A percentile compares a stretch with the other conserved stretches of the same genome.
Evolutionary conservation across 1,139 yeast genomes (phyloP).

Genomic region (Meyerozyma athensensis): DNA sequence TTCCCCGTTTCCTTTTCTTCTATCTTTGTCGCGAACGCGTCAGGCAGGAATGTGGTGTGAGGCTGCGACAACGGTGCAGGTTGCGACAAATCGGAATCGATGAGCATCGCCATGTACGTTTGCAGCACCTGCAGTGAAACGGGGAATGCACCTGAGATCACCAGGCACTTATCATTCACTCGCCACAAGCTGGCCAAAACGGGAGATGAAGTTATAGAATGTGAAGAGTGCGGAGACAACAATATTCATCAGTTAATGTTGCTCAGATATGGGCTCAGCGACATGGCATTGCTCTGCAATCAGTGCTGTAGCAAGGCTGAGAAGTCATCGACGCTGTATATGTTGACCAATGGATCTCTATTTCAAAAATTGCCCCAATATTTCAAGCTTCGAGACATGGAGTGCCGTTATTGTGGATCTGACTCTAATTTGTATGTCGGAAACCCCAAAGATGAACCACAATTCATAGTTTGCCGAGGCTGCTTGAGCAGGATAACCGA

Average conservation of each 20-base stretch:
- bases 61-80: background rate
- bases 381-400: constrained; percentile 45
- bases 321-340: constrained; percentile 46
- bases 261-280: constrained; percentile 51
- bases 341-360: constrained; percentile 51
- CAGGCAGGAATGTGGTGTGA: constrained; percentile 1
- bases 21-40: no score
- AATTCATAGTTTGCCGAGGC: constrained; percentile 33
- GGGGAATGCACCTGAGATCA: constrained; percentile 18
- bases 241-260: constrained; percentile 53
- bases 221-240: constrained; percentile 54
- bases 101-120: constrained; percentile 12
- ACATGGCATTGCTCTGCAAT: constrained; percentile 48
- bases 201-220: constrained; percentile 41
- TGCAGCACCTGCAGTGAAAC: constrained; percentile 29
- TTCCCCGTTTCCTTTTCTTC: no score
- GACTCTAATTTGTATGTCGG: constrained; percentile 41
- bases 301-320: constrained; percentile 41
- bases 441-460: constrained; percentile 15
- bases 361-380: constrained; percentile 46
- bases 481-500: constrained; percentile 32
- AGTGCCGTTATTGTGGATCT: constrained; percentile 40
- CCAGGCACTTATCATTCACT: constrained; percentile 47
- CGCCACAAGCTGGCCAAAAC: constrained; percentile 48
- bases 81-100: background rate